Percentiles rank a stretch among this genome's conserved stretches.
Evolutionary conservation across 2,329 filamentous ascomycete genomes (phyloP).

Genomic region (Calonectria montana): DNA sequence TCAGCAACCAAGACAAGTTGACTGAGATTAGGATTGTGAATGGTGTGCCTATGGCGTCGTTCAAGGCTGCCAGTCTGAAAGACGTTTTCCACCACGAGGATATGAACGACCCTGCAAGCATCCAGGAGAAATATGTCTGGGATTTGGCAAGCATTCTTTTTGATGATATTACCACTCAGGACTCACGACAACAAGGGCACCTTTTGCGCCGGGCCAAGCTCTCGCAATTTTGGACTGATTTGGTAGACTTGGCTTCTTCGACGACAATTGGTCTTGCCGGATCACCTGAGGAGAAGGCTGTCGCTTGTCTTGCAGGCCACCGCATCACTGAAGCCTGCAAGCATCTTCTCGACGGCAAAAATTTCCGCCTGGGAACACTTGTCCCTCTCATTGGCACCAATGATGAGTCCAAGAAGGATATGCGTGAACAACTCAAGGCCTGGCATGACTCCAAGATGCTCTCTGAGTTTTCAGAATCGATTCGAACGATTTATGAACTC

Average conservation of each 20-base stretch:
- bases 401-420: constrained; percentile 75
- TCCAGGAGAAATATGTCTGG: constrained; percentile 84
- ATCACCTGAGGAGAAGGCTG: constrained; percentile 83
- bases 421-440: constrained; percentile 81
- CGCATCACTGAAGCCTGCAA: constrained; percentile 86
- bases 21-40: constrained; percentile 65
- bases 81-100: constrained; percentile 55
- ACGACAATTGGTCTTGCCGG: constrained; percentile 68
- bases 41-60: constrained; percentile 69
- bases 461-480: constrained; percentile 85
- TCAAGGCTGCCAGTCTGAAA: constrained; percentile 52
- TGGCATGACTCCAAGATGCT: constrained; percentile 88
- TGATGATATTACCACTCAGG: constrained; percentile 67
- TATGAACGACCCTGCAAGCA: constrained; percentile 56
- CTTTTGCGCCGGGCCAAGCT: constrained; percentile 70
- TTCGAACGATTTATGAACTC: constrained; percentile 90
- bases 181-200: constrained; percentile 52
- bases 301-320: constrained; percentile 82
- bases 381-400: constrained; percentile 85
- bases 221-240: constrained; percentile 72
- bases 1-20: constrained; percentile 65
- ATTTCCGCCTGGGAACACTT: constrained; percentile 87
- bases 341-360: constrained; percentile 77
- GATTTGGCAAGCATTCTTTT: constrained; percentile 88
- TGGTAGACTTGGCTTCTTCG: constrained; percentile 71